phyloP scores from a whole-genome alignment of 2,329 filamentous ascomycete genomes.

The Pyrenophora seminiperda region DNA sequence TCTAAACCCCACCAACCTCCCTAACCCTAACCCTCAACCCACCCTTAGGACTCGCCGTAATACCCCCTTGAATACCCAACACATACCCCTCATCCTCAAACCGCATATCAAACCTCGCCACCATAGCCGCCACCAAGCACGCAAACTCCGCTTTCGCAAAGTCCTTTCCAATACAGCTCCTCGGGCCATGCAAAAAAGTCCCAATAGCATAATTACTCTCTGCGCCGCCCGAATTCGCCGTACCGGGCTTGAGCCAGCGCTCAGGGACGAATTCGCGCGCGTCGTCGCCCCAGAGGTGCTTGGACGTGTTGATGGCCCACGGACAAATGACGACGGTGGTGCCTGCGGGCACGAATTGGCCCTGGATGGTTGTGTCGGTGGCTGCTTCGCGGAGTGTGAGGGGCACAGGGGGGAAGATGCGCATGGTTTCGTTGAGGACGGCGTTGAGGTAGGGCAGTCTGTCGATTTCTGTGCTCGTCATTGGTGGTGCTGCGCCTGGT shows the following conservation, averaged over 20 bases:
- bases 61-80: constrained; percentile 68
- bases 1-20: constrained; percentile 18
- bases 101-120: constrained; percentile 74
- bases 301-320: constrained; percentile 71
- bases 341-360: constrained; percentile 69
- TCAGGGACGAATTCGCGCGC: constrained; percentile 77
- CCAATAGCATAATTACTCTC: constrained; percentile 76
- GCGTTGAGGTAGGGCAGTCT: constrained; percentile 76
- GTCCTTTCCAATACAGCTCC: constrained; percentile 80
- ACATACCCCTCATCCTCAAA: constrained; percentile 64
- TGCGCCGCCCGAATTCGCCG: constrained; percentile 70
- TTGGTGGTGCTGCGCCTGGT: constrained; percentile 46
- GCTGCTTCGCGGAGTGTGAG: constrained; percentile 70
- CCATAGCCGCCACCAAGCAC: constrained; percentile 75
- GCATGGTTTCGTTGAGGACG: constrained; percentile 76
- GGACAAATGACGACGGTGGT: constrained; percentile 70
- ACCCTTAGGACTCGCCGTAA: constrained; percentile 74
- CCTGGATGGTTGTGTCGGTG: constrained; percentile 68
- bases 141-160: constrained; percentile 88
- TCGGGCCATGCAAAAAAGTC: constrained; percentile 84
- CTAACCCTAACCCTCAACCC: constrained; percentile 73
- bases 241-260: constrained; percentile 55
- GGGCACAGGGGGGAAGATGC: constrained; percentile 73
- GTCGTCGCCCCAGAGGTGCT: constrained; percentile 75
- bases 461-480: constrained; percentile 67